These are phyloP conservation scores for Pythium utonaiense DNA, from an alignment of 352 stramenopile species.

Conservation along the genomic window DNA sequence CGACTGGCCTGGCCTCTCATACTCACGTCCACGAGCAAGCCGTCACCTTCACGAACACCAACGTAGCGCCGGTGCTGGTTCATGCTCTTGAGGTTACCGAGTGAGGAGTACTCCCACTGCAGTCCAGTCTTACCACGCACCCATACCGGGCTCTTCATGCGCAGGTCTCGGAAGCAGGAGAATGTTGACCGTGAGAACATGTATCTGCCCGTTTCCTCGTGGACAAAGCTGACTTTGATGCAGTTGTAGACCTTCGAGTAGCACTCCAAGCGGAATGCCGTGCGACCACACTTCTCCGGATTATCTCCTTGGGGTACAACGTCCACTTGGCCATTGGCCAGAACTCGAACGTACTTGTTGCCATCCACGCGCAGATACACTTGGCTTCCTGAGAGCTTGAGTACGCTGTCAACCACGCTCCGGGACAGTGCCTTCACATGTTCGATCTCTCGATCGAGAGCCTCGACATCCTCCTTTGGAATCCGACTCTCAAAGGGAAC, in stretches of 20 bases:
- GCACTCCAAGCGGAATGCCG: slow-evolving; percentile 70
- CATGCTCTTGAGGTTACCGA: slow-evolving; percentile 84
- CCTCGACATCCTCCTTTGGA: slow-evolving; percentile 71
- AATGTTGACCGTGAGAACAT: slow-evolving; percentile 87
- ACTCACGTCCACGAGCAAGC: slow-evolving; percentile 76
- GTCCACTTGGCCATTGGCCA: slow-evolving; percentile 45
- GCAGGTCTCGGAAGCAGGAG: slow-evolving; percentile 80
- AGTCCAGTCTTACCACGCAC: slow-evolving; percentile 64
- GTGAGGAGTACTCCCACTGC: slow-evolving; percentile 79
- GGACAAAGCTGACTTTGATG: slow-evolving; percentile 81
- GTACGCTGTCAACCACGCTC: slow-evolving; percentile 60
- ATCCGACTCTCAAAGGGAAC: slow-evolving; percentile 81
- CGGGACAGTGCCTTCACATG: slow-evolving; percentile 70
- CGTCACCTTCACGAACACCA: slow-evolving; percentile 59
- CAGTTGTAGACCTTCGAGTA: slow-evolving; percentile 84
- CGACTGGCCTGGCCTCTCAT: slow-evolving; percentile 79
- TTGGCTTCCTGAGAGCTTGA: slow-evolving; percentile 49
- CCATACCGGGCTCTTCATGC: slow-evolving; percentile 63
- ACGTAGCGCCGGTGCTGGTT: slow-evolving; percentile 87
- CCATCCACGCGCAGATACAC: slow-evolving; percentile 75
- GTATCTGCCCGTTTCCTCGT: slow-evolving; percentile 58
- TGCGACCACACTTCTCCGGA: slow-evolving; percentile 44
- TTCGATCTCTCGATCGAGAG: slow-evolving; percentile 66
- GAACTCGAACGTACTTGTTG: slow-evolving; percentile 58
- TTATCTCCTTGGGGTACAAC: slow-evolving; percentile 47